Conservation (phyloP, 352 stramenopile genomes). For the Phytopythium boreale region DNA sequence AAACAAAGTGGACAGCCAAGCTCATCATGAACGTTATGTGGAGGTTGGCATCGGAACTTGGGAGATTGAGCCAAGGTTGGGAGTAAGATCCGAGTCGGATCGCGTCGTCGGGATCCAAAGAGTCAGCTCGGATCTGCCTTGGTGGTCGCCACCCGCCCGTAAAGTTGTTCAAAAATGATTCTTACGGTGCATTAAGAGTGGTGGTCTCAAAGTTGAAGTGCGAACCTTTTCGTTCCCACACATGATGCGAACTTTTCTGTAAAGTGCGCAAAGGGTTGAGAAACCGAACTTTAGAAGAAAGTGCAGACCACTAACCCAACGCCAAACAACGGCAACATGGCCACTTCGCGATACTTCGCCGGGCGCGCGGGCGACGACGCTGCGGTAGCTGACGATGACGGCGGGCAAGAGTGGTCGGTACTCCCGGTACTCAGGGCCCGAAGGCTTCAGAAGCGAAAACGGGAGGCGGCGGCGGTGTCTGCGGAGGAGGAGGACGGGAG, state of each 20-base stretch:
- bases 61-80: background rate
- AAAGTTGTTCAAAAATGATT: too few species aligned
- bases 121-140: too few species aligned
- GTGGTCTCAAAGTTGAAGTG: too few species aligned
- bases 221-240: too few species aligned
- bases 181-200: too few species aligned
- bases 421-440: constrained; percentile 10
- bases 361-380: background rate
- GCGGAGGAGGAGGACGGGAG: background rate
- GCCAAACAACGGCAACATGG: background rate
- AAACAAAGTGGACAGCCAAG: background rate
- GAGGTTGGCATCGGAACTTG: too few species aligned
- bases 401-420: background rate
- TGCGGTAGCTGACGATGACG: background rate
- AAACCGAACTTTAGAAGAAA: too few species aligned
- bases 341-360: constrained; percentile 2
- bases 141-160: too few species aligned
- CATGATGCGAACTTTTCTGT: too few species aligned
- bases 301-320: too few species aligned
- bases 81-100: background rate
- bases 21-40: background rate
- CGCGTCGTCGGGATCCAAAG: background rate
- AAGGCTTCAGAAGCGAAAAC: constrained; percentile 17
- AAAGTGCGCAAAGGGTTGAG: too few species aligned
- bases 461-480: background rate